Conservation (phyloP, 2,329 filamentous ascomycete genomes). For the Grosmannia penicillata region DNA sequence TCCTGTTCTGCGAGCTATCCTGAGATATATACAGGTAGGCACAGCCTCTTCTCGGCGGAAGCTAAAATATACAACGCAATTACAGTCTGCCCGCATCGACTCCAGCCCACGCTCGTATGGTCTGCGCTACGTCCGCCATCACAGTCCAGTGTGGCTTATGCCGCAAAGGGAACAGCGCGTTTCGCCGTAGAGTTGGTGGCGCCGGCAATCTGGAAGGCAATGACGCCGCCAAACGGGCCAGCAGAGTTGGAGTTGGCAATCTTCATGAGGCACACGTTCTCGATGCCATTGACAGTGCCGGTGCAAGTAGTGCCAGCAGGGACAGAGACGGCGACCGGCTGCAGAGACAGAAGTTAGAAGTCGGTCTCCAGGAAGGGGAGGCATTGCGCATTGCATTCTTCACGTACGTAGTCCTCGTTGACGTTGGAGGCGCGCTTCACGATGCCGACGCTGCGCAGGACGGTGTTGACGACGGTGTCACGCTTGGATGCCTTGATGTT, state of each 20-base stretch:
- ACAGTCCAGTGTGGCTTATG: no score
- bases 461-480: conserved; percentile 3
- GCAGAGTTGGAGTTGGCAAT: conserved; percentile 24
- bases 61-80: not conserved
- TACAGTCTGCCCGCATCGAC: not conserved
- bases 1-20: not conserved
- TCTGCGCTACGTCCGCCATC: no score
- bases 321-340: conserved; percentile 19
- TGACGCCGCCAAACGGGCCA: conserved; percentile 25
- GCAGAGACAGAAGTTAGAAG: no score
- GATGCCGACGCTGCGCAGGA: conserved; percentile 7
- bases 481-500: conserved; percentile 16
- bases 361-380: no score
- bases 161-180: not conserved
- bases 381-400: no score
- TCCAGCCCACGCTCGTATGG: no score
- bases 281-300: conserved; percentile 18
- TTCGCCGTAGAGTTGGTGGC: not conserved
- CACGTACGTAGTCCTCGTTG: conserved; percentile 13
- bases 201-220: conserved; percentile 23
- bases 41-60: not conserved
- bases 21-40: not conserved
- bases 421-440: conserved; percentile 14
- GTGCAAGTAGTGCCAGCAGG: conserved; percentile 24
- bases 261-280: conserved; percentile 26